Conservation (phyloP, 1,284 basidiomycete genomes). For the Puccinia triticina region DNA sequence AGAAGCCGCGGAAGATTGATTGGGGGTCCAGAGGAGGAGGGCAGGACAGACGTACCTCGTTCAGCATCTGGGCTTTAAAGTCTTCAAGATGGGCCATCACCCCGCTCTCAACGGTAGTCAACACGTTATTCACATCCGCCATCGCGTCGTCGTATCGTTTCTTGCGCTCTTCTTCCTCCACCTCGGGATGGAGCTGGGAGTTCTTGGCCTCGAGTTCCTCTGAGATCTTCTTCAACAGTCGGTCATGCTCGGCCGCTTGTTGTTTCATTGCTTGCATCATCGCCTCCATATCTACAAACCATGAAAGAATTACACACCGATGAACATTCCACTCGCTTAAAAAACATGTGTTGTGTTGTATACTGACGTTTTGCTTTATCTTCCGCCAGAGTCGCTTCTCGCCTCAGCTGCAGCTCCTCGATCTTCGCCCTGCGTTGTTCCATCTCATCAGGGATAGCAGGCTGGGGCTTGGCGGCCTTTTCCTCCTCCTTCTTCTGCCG, state of each 20-base stretch:
- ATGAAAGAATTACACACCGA: background rate
- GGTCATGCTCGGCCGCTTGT: conserved; percentile 50
- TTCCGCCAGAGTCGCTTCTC: conserved; percentile 50
- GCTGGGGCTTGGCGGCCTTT: conserved; percentile 44
- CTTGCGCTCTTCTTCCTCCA: conserved; percentile 29
- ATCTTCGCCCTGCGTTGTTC: conserved; percentile 46
- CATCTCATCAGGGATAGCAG: conserved; percentile 47
- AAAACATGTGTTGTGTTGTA: background rate
- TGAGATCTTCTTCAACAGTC: conserved; percentile 41
- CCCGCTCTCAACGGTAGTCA: conserved; percentile 48
- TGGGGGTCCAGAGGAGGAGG: background rate
- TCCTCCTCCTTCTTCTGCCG: conserved; percentile 45
- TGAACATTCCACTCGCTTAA: background rate
- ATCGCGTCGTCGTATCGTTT: conserved; percentile 41
- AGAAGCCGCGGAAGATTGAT: background rate
- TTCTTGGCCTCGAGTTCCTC: conserved; percentile 34
- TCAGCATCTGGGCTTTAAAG: conserved; percentile 47
- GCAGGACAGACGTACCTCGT: conserved; percentile 8
- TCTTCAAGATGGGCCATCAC: conserved; percentile 49
- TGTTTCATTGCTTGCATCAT: conserved; percentile 47
- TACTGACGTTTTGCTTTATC: conserved; percentile 45
- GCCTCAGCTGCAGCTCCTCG: conserved; percentile 47
- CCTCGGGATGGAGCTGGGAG: background rate
- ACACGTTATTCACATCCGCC: conserved; percentile 37
- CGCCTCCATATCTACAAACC: conserved; percentile 32